Base-by-base conservation (phyloP, 1,284 basidiomycete species). In the Marasmius fiardii region DNA sequence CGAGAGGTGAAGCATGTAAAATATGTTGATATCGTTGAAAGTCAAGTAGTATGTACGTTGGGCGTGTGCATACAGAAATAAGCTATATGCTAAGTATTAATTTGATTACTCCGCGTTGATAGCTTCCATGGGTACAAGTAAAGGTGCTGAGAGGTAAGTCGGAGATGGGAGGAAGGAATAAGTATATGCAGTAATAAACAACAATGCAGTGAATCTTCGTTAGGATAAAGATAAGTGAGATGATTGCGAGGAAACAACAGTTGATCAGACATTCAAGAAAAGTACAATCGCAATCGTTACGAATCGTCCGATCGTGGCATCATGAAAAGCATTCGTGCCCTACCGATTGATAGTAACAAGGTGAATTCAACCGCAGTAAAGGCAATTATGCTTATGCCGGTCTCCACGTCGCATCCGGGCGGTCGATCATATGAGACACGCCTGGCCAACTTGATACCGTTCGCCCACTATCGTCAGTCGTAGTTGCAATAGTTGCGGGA, bases 401-500 rank as follows among this genome's bases (percentile, higher is more conserved):
- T 35, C 68, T 62, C 70, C 68, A 70, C 58, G 67, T 59, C 58
- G 60, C 52, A 60, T 65, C 66, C 18, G 65, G 53, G 49, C 70
- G 69, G 58, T 76, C 74, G 16, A 71, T 66, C 74, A 79, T 76
- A 51, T 75, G 69, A 18, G 70, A 65, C 12, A 61, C 43, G 21
- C 71, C 74, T 34, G 72, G 73, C 77, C 75, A 73, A 58, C 68
- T 70, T 51, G 67, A 65, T 20, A 67, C 58, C 10, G 67, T 71
- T 43, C 68, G 62, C 33, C 63, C 64, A 63, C 70, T 69, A 35
- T 74, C 71, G 43, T 75, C 74, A 33, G 74, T 75, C 31, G 79
- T 81, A 20, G 67, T 68, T 35, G 80, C 76, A 18, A 85, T 67
- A 7, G 82, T 85, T 43, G 79, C 74, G 43, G 87, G 74, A 14